phyloP scores from a whole-genome alignment of 495 filamentous ascomycete species.

The Saxophila tyrrhenica region DNA sequence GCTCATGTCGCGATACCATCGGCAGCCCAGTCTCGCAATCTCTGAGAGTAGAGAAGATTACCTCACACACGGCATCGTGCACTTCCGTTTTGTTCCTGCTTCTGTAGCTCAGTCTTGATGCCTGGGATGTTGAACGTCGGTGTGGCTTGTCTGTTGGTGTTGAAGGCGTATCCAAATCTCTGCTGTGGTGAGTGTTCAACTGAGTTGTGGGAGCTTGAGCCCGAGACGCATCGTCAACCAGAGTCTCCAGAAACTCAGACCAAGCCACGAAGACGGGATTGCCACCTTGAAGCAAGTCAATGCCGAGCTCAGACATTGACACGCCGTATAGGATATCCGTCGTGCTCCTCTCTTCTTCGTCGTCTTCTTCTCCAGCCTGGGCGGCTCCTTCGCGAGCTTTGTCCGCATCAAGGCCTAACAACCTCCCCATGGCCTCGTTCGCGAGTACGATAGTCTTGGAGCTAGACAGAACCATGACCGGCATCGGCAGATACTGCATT shows the following conservation, averaged over 20 bases:
- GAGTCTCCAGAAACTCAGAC: conserved; percentile 28
- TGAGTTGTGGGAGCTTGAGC: conserved; percentile 9
- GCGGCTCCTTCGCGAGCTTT: conserved; percentile 13
- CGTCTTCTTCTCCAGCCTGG: conserved; percentile 19
- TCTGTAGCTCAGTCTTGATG: conserved; percentile 31
- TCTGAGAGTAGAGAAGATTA: conserved; percentile 37
- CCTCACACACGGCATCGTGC: conserved; percentile 42
- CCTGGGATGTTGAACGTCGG: conserved; percentile 1
- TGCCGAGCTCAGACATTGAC: conserved; percentile 46
- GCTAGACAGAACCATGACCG: conserved; percentile 49
- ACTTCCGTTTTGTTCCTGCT: conserved; percentile 9
- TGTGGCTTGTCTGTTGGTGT: neutral
- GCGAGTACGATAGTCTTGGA: conserved; percentile 55
- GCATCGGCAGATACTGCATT: conserved; percentile 58
- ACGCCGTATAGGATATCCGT: conserved; percentile 44
- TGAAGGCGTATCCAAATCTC: neutral
- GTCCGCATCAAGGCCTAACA: conserved; percentile 40
- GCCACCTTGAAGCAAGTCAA: conserved; percentile 50
- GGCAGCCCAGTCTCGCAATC: conserved; percentile 16
- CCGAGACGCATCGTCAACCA: conserved; percentile 21
- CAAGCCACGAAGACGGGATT: conserved; percentile 31
- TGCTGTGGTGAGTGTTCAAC: conserved; percentile 9
- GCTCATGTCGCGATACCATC: conserved; percentile 22
- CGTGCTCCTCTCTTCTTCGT: conserved; percentile 14
- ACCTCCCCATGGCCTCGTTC: conserved; percentile 57